Percentiles rank a stretch among this genome's conserved stretches.
Evolutionary conservation across 768 basidiomycete genomes (phyloP).

Genomic region (Boletellus emodensis): DNA sequence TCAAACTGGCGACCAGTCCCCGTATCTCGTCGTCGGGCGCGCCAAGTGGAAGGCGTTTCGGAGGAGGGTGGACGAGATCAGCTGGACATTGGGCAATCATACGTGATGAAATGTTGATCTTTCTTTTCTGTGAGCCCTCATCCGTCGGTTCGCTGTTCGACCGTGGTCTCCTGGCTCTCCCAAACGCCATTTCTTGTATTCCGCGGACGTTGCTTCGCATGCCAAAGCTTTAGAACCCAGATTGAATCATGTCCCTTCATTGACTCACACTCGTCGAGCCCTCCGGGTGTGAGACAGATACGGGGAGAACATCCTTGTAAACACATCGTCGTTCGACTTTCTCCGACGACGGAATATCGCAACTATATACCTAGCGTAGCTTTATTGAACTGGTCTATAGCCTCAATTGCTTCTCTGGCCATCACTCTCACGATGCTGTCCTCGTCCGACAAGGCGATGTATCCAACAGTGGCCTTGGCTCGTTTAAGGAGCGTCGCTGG

Average conservation of each 20-base stretch:
- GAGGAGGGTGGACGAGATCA: conserved; percentile 71
- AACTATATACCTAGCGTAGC: conserved; percentile 36
- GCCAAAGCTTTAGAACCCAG: conserved; percentile 48
- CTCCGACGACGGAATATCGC: no score
- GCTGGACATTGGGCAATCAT: conserved; percentile 49
- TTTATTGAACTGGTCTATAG: conserved; percentile 46
- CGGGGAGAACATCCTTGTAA: conserved; percentile 49
- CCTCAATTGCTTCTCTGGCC: conserved; percentile 67
- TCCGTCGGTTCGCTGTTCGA: conserved; percentile 22
- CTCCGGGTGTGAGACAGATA: conserved; percentile 88
- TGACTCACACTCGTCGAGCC: conserved; percentile 76
- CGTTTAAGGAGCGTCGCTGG: conserved; percentile 41
- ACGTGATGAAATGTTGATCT: conserved; percentile 16
- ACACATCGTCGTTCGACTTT: no score
- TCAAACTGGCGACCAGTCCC: conserved; percentile 45
- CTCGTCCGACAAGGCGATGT: conserved; percentile 66
- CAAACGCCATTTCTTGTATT: conserved; percentile 17
- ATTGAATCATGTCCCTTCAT: conserved; percentile 57
- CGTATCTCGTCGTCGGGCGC: conserved; percentile 57
- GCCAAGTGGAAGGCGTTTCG: conserved; percentile 69
- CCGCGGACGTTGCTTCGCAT: conserved; percentile 17
- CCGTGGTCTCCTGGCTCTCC: conserved; percentile 24
- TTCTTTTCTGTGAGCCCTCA: no score
- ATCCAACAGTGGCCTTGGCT: conserved; percentile 58
- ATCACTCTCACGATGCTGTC: conserved; percentile 70